Evolutionary conservation across 257 asterid genomes (phyloP).

Genomic region (Datura wrightii): DNA sequence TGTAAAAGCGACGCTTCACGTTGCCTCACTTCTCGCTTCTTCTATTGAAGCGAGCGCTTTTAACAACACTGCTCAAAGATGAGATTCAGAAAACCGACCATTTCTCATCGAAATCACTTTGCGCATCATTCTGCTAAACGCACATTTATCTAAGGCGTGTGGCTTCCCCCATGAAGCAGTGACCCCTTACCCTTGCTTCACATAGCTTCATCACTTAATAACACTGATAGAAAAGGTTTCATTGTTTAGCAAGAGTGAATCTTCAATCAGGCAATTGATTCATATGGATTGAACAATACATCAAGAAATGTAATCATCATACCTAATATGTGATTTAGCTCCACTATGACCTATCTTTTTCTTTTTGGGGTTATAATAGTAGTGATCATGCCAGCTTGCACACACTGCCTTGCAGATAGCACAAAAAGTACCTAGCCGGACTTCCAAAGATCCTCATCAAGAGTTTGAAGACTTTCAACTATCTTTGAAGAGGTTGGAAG

Average conservation of each 20-base stretch:
- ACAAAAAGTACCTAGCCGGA: slow-evolving; percentile 5
- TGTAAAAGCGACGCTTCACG: too few species aligned
- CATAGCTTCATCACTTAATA: background rate
- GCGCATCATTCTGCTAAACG: background rate
- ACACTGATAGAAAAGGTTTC: background rate
- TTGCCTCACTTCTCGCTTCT: too few species aligned
- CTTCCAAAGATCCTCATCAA: background rate
- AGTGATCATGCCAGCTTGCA: background rate
- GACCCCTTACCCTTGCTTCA: background rate
- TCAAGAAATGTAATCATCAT: background rate
- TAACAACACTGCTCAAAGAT: background rate
- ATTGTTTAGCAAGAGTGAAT: background rate
- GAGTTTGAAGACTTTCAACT: background rate
- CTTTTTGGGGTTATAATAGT: background rate
- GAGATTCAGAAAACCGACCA: background rate
- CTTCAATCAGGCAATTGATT: background rate
- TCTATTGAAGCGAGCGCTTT: too few species aligned
- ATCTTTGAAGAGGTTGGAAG: background rate
- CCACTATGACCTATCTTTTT: background rate
- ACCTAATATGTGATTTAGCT: background rate
- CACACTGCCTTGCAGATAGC: background rate
- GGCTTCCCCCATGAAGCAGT: background rate
- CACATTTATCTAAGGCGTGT: background rate
- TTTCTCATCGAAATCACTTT: background rate
- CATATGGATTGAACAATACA: background rate